Conservation (phyloP, 179 eudicot species). For the Corrigiola litoralis region DNA sequence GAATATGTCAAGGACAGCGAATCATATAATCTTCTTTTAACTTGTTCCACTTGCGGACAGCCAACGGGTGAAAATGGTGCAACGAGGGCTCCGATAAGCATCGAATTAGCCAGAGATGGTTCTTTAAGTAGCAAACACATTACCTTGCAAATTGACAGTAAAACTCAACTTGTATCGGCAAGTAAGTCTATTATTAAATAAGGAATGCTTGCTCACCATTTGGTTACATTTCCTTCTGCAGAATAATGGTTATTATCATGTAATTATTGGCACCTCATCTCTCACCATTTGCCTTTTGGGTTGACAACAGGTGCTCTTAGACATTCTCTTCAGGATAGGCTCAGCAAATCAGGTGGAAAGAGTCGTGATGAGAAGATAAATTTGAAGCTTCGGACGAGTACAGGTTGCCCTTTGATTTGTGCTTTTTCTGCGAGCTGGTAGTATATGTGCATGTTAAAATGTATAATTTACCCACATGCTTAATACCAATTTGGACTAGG, state of each 20-base stretch:
- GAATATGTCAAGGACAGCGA: background rate
- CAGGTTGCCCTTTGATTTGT: slow-evolving; percentile 46
- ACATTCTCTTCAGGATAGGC: slow-evolving; percentile 95
- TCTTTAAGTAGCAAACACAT: slow-evolving; percentile 86
- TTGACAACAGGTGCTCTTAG: slow-evolving; percentile 80
- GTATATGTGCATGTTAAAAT: background rate
- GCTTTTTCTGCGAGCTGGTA: background rate
- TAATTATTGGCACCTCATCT: background rate
- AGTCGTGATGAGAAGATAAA: slow-evolving; percentile 82
- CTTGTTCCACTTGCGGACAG: slow-evolving; percentile 34
- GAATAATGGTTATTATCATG: slow-evolving; percentile 1
- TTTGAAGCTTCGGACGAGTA: slow-evolving; percentile 93
- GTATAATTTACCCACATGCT: no score
- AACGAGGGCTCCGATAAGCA: slow-evolving; percentile 95
- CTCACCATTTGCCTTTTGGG: slow-evolving; percentile 18
- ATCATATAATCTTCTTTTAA: no score
- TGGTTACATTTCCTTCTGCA: background rate
- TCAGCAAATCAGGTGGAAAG: slow-evolving; percentile 84
- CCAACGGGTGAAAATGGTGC: slow-evolving; percentile 99
- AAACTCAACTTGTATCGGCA: slow-evolving; percentile 94
- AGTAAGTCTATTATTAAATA: slow-evolving; percentile 54
- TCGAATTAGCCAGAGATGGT: slow-evolving; percentile 78
- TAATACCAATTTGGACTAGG: no score
- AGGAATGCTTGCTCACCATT: background rate
- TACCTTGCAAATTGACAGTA: slow-evolving; percentile 88